phyloP scores from a whole-genome alignment of 2,329 filamentous ascomycete genomes.

The Mollisiaceae sp. region DNA sequence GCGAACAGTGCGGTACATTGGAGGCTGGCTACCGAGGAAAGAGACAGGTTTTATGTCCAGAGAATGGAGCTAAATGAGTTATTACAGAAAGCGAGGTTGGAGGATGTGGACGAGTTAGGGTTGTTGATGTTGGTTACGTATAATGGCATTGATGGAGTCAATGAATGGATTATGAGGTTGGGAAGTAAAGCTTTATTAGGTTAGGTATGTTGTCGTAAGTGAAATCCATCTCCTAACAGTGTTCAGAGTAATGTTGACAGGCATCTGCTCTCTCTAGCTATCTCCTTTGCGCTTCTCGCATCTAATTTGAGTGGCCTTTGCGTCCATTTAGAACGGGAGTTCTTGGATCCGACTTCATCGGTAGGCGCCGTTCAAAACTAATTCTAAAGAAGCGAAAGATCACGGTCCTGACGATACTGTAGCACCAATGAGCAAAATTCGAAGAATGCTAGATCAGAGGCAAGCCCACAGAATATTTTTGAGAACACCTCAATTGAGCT shows the following conservation, averaged over 20 bases:
- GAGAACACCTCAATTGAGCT: too few species aligned
- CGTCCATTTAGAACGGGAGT: too few species aligned
- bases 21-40: conserved; percentile 15
- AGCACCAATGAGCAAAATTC: too few species aligned
- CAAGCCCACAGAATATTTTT: too few species aligned
- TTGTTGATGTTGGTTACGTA: conserved; percentile 27
- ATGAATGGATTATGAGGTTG: conserved; percentile 26
- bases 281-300: too few species aligned
- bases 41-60: conserved; percentile 9
- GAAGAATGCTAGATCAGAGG: too few species aligned
- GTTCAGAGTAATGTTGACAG: not conserved
- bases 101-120: conserved; percentile 26
- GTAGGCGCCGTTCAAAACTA: too few species aligned
- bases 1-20: conserved; percentile 22
- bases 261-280: not conserved
- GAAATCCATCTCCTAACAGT: not conserved
- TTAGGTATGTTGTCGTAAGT: not conserved
- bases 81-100: conserved; percentile 2
- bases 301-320: too few species aligned
- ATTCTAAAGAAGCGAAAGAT: too few species aligned
- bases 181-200: conserved; percentile 16
- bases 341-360: too few species aligned
- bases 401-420: too few species aligned
- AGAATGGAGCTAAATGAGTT: conserved; percentile 16
- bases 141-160: conserved; percentile 26